Evolutionary conservation across 331 rosid genomes (phyloP).

Genomic region (Rosa hybrid): DNA sequence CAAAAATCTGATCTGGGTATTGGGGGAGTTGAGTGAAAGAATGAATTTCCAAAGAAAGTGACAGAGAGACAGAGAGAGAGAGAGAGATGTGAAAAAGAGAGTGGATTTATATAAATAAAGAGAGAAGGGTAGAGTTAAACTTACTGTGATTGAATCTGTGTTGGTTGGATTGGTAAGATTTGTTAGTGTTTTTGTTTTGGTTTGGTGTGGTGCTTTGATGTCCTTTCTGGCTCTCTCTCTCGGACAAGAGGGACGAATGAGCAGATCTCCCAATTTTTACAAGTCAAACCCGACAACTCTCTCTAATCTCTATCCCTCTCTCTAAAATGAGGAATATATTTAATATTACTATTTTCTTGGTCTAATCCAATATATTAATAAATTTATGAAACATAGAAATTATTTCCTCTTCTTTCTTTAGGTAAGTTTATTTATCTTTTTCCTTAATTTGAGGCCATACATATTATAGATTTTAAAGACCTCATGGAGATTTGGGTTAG

Average conservation of each 20-base stretch:
- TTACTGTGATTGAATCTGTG: conserved; percentile 41
- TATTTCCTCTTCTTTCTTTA: neutral
- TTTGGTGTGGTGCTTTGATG: conserved; percentile 6
- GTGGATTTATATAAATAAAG: neutral
- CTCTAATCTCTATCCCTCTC: conserved; percentile 4
- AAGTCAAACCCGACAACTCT: conserved; percentile 41
- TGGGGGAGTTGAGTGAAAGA: neutral
- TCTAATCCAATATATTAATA: neutral
- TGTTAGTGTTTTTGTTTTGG: neutral
- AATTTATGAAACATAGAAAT: neutral
- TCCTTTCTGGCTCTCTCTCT: conserved; percentile 12
- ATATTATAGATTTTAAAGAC: neutral
- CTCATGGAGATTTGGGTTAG: neutral
- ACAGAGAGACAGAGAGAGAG: neutral
- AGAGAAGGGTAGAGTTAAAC: conserved; percentile 8
- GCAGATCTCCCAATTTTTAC: conserved; percentile 41
- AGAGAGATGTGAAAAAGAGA: neutral
- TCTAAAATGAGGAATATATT: neutral
- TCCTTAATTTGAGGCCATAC: neutral
- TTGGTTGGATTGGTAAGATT: conserved; percentile 22
- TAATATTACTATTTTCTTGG: conserved; percentile 8
- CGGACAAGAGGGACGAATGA: conserved; percentile 41
- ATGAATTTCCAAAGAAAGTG: conserved; percentile 3
- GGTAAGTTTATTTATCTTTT: neutral
- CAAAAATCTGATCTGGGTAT: conserved; percentile 31